Percentiles rank a stretch among this genome's conserved stretches.
These are phyloP conservation scores for Halophytophthora batemanensis DNA, from an alignment of 352 stramenopile genomes.

Conservation along the genomic window DNA sequence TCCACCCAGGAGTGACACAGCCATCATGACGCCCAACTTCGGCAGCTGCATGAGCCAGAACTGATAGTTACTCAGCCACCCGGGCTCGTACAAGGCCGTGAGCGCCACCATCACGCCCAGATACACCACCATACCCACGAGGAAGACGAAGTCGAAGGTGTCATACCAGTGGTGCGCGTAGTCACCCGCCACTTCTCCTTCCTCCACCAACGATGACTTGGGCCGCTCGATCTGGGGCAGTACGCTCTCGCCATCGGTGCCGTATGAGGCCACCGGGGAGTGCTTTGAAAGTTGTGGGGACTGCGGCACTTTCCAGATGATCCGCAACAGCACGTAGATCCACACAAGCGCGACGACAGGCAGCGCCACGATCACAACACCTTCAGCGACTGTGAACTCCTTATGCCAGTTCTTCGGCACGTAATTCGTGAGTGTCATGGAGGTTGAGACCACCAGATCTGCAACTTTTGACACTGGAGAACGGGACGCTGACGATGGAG, in stretches of 20 bases:
- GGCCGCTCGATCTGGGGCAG: conserved; percentile 28
- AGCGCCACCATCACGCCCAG: conserved; percentile 38
- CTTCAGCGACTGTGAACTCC: conserved; percentile 21
- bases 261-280: conserved; percentile 32
- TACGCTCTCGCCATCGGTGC: conserved; percentile 29
- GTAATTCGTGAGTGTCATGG: no score
- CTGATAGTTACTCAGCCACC: conserved; percentile 54
- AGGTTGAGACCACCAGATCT: no score
- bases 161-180: conserved; percentile 82
- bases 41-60: conserved; percentile 82
- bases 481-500: conserved; percentile 23
- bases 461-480: conserved; percentile 11
- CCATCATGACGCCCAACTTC: conserved; percentile 83
- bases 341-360: conserved; percentile 46
- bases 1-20: conserved; percentile 67
- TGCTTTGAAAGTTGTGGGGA: conserved; percentile 27
- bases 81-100: conserved; percentile 53
- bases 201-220: no score
- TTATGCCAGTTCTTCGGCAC: conserved; percentile 27
- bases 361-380: conserved; percentile 27
- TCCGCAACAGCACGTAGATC: conserved; percentile 58
- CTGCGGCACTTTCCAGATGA: conserved; percentile 59
- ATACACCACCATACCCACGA: conserved; percentile 61
- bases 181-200: conserved; percentile 67
- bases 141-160: conserved; percentile 83